Conservation (phyloP, 495 filamentous ascomycete species). For the Tuber indicum region DNA sequence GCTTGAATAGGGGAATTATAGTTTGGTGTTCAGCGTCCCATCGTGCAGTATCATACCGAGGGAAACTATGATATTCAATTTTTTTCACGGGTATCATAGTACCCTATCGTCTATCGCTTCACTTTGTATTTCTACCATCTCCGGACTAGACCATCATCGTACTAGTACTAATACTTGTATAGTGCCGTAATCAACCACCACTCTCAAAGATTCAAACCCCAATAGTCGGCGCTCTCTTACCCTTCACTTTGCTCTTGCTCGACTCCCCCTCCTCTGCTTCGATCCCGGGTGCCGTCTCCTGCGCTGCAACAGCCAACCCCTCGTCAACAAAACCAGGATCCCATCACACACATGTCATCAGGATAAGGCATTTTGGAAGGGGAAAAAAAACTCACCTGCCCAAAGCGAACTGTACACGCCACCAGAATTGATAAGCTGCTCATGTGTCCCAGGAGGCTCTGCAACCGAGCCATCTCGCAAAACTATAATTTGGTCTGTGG, state of each 20-base stretch:
- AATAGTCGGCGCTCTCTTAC: background rate
- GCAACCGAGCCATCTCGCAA: constrained; percentile 73
- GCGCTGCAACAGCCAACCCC: constrained; percentile 41
- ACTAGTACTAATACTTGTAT: background rate
- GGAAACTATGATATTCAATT: background rate
- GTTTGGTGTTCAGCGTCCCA: background rate
- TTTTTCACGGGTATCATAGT: background rate
- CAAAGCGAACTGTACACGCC: constrained; percentile 87
- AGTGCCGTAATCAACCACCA: background rate
- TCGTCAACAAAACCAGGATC: constrained; percentile 4
- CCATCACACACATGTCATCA: constrained; percentile 10
- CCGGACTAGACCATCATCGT: background rate
- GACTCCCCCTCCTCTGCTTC: background rate
- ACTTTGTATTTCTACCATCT: background rate
- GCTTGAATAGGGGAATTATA: background rate
- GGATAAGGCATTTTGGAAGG: background rate
- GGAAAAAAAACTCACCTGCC: constrained; percentile 58
- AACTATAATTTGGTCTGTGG: constrained; percentile 65
- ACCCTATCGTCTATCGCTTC: background rate
- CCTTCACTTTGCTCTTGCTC: background rate
- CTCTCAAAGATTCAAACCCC: background rate
- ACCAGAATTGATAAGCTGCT: constrained; percentile 66
- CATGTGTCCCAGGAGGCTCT: constrained; percentile 74
- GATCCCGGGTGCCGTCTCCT: constrained; percentile 43
- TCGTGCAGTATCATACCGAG: background rate